A percentile compares a stretch with the other conserved stretches of the same genome.
phyloP scores from a whole-genome alignment of 225 moss, liverwort and hornwort species.

The Marchantia paleacea region DNA sequence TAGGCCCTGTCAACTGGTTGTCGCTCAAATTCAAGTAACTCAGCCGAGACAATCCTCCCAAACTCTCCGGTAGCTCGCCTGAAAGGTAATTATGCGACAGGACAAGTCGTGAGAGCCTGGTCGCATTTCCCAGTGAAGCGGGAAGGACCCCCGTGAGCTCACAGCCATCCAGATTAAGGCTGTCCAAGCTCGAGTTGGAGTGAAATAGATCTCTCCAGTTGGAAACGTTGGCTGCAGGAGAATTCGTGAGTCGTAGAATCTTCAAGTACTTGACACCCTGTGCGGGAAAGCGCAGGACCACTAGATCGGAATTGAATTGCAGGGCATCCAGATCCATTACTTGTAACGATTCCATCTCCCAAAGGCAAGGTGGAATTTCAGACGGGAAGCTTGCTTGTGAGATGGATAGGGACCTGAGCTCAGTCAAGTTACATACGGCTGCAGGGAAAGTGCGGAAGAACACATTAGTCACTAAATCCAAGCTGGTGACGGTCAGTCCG shows the following conservation, averaged over 20 bases:
- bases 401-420: neutral
- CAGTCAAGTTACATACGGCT: neutral
- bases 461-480: neutral
- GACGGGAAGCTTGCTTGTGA: neutral
- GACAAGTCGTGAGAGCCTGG: too few species aligned
- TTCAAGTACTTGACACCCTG: too few species aligned
- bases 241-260: too few species aligned
- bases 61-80: neutral
- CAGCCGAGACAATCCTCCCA: conserved; percentile 5
- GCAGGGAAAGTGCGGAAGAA: neutral
- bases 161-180: neutral
- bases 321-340: neutral
- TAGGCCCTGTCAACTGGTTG: conserved; percentile 14
- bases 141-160: neutral
- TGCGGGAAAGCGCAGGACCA: too few species aligned
- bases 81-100: too few species aligned
- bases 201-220: neutral
- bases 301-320: too few species aligned
- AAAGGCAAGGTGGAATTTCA: neutral
- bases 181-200: neutral
- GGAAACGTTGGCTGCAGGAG: neutral
- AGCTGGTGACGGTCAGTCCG: neutral
- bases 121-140: too few species aligned
- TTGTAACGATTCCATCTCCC: neutral
- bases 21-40: conserved; percentile 22